phyloP scores from a whole-genome alignment of 495 filamentous ascomycete species.

The Astrothelium macrocarpum region DNA sequence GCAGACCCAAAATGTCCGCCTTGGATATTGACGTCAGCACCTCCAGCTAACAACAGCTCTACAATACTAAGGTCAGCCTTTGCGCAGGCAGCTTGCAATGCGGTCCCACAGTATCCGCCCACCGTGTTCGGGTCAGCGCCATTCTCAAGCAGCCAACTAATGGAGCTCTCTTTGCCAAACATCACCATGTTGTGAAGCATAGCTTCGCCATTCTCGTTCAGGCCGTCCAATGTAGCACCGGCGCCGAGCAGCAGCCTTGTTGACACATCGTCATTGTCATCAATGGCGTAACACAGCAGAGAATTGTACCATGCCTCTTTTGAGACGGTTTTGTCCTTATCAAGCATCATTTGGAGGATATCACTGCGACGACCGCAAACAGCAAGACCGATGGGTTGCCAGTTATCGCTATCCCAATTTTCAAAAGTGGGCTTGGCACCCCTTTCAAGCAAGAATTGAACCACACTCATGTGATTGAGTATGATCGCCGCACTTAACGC shows the following conservation, averaged over 20 bases:
- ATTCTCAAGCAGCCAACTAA: not conserved
- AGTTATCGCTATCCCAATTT: too few relatives aligned
- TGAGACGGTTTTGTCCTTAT: not conserved
- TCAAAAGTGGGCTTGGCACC: conserved; percentile 17
- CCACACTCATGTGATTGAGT: conserved; percentile 9
- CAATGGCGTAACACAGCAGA: not conserved
- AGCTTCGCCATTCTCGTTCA: not conserved
- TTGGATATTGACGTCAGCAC: conserved; percentile 16
- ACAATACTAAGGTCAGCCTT: conserved; percentile 6
- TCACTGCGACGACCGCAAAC: not conserved
- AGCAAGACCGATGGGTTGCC: not conserved
- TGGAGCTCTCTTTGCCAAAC: not conserved
- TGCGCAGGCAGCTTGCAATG: conserved; percentile 10
- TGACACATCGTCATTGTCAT: not conserved
- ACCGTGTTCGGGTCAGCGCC: not conserved
- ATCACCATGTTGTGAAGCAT: not conserved
- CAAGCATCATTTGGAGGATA: not conserved
- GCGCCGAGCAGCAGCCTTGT: not conserved
- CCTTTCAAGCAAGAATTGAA: conserved; percentile 15
- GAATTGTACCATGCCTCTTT: not conserved
- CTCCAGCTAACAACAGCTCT: conserved; percentile 11
- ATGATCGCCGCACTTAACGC: conserved; percentile 11
- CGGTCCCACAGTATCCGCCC: conserved; percentile 11
- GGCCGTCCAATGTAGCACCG: not conserved
- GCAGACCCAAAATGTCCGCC: conserved; percentile 11